Conservation (phyloP, 106 monocot species). For the Allium sativum region DNA sequence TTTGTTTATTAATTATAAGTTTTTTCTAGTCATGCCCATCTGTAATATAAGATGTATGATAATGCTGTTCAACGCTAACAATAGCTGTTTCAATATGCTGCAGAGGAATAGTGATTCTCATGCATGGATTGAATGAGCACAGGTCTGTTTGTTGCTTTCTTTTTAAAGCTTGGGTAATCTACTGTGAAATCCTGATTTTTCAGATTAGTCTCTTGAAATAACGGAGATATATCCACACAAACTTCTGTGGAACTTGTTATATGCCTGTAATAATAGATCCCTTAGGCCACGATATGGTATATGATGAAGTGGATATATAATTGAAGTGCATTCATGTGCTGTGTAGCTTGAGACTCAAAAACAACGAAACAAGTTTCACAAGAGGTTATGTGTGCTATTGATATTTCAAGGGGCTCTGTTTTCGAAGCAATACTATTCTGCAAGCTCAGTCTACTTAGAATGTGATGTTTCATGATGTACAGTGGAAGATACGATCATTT, state of each 20-base stretch:
- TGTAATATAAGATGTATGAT: not conserved
- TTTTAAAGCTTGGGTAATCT: conserved; percentile 1
- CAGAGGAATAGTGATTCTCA: conserved; percentile 64
- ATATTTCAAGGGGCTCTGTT: too few relatives aligned
- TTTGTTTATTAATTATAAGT: not conserved
- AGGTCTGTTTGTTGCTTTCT: conserved; percentile 28
- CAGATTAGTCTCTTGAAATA: not conserved
- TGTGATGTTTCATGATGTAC: not conserved
- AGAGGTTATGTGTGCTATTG: not conserved
- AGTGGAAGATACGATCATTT: conserved; percentile 82
- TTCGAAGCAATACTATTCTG: too few relatives aligned
- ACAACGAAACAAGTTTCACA: conserved; percentile 13
- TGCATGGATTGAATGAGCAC: conserved; percentile 95
- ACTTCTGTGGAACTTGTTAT: too few relatives aligned
- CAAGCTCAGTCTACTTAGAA: too few relatives aligned
- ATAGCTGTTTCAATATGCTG: conserved; percentile 11
- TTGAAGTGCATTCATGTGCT: not conserved
- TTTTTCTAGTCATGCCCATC: too few relatives aligned
- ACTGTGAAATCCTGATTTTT: too few relatives aligned
- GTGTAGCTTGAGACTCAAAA: too few relatives aligned
- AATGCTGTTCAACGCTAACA: not conserved
- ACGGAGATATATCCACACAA: too few relatives aligned
- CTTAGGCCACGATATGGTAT: not conserved
- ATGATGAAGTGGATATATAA: not conserved
- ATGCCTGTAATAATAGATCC: conserved; percentile 6